phyloP scores from a whole-genome alignment of 768 basidiomycete species.

The Lactifluus piperatus region DNA sequence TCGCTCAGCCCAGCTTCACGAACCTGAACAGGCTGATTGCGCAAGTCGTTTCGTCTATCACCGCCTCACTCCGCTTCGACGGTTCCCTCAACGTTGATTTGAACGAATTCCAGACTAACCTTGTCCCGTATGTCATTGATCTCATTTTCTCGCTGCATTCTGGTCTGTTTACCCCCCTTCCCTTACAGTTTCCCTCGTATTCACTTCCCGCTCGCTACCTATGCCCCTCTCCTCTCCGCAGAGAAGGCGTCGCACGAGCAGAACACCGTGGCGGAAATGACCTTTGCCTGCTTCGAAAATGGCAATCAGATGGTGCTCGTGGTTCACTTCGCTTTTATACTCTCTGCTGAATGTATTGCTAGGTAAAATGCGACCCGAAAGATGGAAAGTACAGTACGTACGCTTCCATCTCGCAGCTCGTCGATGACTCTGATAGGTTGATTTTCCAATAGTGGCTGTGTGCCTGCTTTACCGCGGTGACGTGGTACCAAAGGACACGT shows the following conservation, averaged over 20 bases:
- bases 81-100: constrained; percentile 96
- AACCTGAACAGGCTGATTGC: constrained; percentile 97
- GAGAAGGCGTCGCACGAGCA: constrained; percentile 96
- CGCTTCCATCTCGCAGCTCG: neutral
- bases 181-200: constrained; percentile 83
- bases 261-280: constrained; percentile 98
- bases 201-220: constrained; percentile 96
- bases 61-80: constrained; percentile 94
- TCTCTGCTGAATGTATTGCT: neutral
- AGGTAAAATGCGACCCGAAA: constrained; percentile 84
- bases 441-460: constrained; percentile 62
- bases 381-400: constrained; percentile 97
- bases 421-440: neutral
- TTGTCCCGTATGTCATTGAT: constrained; percentile 72
- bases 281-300: constrained; percentile 93
- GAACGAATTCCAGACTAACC: constrained; percentile 97
- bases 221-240: constrained; percentile 88
- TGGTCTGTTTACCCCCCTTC: neutral
- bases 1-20: constrained; percentile 77
- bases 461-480: constrained; percentile 91
- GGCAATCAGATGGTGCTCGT: constrained; percentile 81
- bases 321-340: neutral
- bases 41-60: constrained; percentile 97
- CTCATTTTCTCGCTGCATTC: neutral
- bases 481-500: constrained; percentile 93